Percentiles rank a stretch among this genome's conserved stretches.
Conservation (phyloP, 2,329 filamentous ascomycete genomes). For the Nothomitra cinnamomea region DNA sequence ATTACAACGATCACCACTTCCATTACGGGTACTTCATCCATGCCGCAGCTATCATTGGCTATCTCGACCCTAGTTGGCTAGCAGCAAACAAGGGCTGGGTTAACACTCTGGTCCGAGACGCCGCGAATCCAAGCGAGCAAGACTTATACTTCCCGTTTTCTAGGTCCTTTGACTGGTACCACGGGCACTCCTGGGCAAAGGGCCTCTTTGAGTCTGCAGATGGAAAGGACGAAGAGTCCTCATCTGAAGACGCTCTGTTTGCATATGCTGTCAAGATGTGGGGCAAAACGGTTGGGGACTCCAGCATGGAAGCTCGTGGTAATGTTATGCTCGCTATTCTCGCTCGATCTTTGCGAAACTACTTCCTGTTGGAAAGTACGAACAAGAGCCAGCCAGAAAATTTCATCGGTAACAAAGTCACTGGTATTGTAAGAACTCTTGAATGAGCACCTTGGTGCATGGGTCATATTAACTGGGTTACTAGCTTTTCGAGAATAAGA, state of each 20-base stretch:
- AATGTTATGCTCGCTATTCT: conserved; percentile 75
- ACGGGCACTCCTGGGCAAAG: conserved; percentile 88
- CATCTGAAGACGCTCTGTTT: conserved; percentile 78
- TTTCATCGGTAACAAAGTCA: conserved; percentile 66
- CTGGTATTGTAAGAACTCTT: conserved; percentile 30
- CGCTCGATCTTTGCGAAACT: conserved; percentile 53
- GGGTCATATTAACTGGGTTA: conserved; percentile 31
- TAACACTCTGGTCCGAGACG: conserved; percentile 69
- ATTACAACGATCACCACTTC: conserved; percentile 52
- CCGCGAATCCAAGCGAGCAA: conserved; percentile 52
- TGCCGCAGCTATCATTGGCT: conserved; percentile 64
- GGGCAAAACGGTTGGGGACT: conserved; percentile 62
- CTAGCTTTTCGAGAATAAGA: conserved; percentile 79
- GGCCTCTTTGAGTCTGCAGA: conserved; percentile 53
- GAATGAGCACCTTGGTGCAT: conserved; percentile 12
- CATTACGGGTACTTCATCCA: conserved; percentile 77
- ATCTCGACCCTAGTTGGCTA: conserved; percentile 62
- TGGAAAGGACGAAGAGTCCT: conserved; percentile 75
- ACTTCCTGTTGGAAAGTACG: conserved; percentile 61
- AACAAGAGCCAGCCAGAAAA: conserved; percentile 56
- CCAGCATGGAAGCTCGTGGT: conserved; percentile 62
- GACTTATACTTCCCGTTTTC: conserved; percentile 70
- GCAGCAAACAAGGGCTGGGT: conserved; percentile 59
- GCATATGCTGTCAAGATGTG: conserved; percentile 87
- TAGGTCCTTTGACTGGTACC: conserved; percentile 81